A percentile compares a stretch with the other conserved stretches of the same genome.
Conservation (phyloP, 257 asterid genomes). For the Verbena officinalis region DNA sequence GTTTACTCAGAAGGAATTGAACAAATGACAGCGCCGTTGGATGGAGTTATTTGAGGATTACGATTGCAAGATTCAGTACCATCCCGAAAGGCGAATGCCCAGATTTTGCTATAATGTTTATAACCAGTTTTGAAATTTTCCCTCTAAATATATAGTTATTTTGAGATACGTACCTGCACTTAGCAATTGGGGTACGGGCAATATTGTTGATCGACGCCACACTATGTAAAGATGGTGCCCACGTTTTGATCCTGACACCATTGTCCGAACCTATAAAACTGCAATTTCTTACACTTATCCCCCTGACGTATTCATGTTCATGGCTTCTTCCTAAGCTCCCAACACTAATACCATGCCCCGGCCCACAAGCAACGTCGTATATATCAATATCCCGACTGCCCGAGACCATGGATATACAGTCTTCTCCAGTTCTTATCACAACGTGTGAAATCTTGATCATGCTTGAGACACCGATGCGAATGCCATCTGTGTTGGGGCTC, state of each 20-base stretch:
- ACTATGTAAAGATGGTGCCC: constrained; percentile 61
- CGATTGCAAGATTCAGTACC: too few relatives aligned
- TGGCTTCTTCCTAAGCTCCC: constrained; percentile 63
- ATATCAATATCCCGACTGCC: constrained; percentile 61
- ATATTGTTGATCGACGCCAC: constrained; percentile 70
- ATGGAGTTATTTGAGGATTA: too few relatives aligned
- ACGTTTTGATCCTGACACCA: constrained; percentile 79
- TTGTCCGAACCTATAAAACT: constrained; percentile 56
- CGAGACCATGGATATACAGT: constrained; percentile 67
- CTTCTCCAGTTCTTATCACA: constrained; percentile 72
- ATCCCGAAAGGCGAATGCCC: too few relatives aligned
- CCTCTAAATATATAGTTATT: too few relatives aligned
- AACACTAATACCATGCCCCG: constrained; percentile 87
- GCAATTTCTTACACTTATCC: constrained; percentile 48
- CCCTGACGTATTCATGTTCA: constrained; percentile 42
- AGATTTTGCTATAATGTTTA: too few relatives aligned
- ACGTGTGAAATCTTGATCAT: constrained; percentile 41
- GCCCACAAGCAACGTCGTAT: constrained; percentile 59
- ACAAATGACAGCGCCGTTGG: too few relatives aligned
- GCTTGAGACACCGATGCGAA: constrained; percentile 61
- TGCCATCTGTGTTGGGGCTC: constrained; percentile 91
- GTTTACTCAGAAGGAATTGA: too few relatives aligned
- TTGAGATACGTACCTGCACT: too few relatives aligned
- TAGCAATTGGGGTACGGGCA: constrained; percentile 38
- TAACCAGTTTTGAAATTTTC: too few relatives aligned